Conservation (phyloP, 805 yeast genomes). For the Clavispora carvajalis region DNA sequence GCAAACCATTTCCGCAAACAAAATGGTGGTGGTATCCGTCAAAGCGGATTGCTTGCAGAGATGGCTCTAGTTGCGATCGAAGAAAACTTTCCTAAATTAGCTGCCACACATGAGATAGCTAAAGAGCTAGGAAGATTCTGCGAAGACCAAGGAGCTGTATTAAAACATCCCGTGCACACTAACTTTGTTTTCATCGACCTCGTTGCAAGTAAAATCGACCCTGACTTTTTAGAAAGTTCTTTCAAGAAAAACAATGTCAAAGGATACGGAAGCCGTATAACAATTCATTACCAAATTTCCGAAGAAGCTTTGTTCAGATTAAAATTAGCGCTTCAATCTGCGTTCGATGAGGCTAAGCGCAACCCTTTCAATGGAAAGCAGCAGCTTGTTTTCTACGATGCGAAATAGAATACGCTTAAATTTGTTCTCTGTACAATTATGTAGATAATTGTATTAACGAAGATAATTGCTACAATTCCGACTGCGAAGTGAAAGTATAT, state of each 20-base stretch:
- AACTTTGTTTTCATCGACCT: conserved; percentile 39
- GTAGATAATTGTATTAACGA: no score
- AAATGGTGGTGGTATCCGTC: conserved; percentile 42
- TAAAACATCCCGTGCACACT: conserved; percentile 36
- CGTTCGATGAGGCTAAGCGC: conserved; percentile 13
- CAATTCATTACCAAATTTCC: conserved; percentile 34
- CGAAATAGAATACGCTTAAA: background rate
- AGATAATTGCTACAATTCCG: no score
- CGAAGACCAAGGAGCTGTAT: conserved; percentile 21
- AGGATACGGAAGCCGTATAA: conserved; percentile 17
- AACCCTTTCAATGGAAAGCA: conserved; percentile 9
- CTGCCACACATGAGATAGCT: conserved; percentile 30
- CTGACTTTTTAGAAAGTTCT: conserved; percentile 16
- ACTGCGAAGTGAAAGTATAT: no score
- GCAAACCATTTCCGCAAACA: conserved; percentile 44
- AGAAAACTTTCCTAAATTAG: conserved; percentile 30
- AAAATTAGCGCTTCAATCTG: conserved; percentile 13
- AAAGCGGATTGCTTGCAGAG: conserved; percentile 34
- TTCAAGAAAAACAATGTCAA: conserved; percentile 17
- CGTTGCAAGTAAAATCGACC: conserved; percentile 25
- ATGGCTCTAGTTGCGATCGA: conserved; percentile 41
- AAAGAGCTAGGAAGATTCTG: conserved; percentile 30
- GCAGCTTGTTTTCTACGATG: conserved; percentile 9
- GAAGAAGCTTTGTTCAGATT: conserved; percentile 26
- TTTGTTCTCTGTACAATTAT: background rate